Percentiles rank a stretch among this genome's conserved stretches.
Evolutionary conservation across 169 alveolate species (phyloP).

Genomic region (Cryptosporidium xiaoi): DNA sequence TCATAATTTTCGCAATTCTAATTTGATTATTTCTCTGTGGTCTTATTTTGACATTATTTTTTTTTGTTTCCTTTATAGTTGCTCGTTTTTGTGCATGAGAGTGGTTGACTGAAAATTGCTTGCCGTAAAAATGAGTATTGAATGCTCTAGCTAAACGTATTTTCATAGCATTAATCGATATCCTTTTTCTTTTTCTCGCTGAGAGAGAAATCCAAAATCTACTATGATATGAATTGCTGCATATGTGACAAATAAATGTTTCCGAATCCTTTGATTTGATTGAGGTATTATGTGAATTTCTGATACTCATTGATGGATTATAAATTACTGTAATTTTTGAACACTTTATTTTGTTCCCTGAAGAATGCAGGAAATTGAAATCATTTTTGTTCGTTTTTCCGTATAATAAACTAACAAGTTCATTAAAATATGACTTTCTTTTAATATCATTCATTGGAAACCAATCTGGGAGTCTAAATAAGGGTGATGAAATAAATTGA

Average conservation of each 20-base stretch:
- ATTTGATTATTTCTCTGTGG: background rate
- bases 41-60: background rate
- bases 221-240: constrained; percentile 24
- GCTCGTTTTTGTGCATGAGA: background rate
- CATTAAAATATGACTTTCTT: constrained; percentile 28
- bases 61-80: background rate
- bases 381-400: background rate
- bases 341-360: constrained; percentile 1
- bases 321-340: constrained; percentile 28
- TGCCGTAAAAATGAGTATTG: constrained; percentile 5
- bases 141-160: constrained; percentile 40
- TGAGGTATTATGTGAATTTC: background rate
- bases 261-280: background rate
- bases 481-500: constrained; percentile 42
- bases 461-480: constrained; percentile 62
- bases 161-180: constrained; percentile 50
- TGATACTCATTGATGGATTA: constrained; percentile 7
- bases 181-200: constrained; percentile 19
- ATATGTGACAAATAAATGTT: constrained; percentile 29
- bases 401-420: constrained; percentile 1
- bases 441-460: constrained; percentile 16
- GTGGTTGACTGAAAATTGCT: background rate
- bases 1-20: constrained; percentile 26
- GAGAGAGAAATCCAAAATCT: constrained; percentile 30
- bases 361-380: background rate